Evolutionary conservation across 2,329 filamentous ascomycete species (phyloP).

Genomic region (Penicillium sp.): DNA sequence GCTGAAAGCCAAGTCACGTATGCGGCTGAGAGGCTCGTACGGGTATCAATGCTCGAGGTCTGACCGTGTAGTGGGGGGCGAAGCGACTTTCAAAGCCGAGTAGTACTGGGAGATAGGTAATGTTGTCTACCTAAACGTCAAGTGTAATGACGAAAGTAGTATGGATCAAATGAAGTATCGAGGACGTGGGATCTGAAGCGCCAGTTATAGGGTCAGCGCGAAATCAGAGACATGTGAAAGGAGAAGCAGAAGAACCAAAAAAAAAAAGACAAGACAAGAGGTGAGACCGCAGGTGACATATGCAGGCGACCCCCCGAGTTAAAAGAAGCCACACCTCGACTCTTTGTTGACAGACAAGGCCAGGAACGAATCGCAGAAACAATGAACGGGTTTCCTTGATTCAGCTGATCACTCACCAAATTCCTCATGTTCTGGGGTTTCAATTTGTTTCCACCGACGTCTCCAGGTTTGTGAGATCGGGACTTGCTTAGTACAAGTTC

Average conservation of each 20-base stretch:
- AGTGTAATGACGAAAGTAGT: background rate
- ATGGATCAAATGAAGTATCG: slow-evolving; percentile 6
- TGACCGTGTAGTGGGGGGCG: background rate
- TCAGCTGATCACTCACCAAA: slow-evolving; percentile 17
- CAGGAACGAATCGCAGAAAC: slow-evolving; percentile 14
- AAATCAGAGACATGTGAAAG: slow-evolving; percentile 9
- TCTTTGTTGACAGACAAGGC: slow-evolving; percentile 18
- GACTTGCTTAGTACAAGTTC: slow-evolving; percentile 9
- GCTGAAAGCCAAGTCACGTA: background rate
- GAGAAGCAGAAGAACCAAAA: slow-evolving; percentile 10
- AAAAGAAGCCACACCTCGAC: slow-evolving; percentile 16
- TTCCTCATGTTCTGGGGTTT: slow-evolving; percentile 19
- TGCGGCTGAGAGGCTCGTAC: slow-evolving; percentile 7
- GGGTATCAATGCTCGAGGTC: slow-evolving; percentile 4
- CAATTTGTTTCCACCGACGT: background rate
- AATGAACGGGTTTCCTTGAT: slow-evolving; percentile 11
- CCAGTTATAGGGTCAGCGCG: slow-evolving; percentile 14
- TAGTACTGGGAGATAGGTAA: background rate
- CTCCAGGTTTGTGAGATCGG: slow-evolving; percentile 2
- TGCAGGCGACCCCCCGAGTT: slow-evolving; percentile 19
- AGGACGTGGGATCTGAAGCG: slow-evolving; percentile 13
- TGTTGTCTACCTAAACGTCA: background rate
- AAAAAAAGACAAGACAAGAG: slow-evolving; percentile 14
- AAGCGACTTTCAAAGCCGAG: background rate
- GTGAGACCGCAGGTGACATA: slow-evolving; percentile 24